Percentiles rank a stretch among this genome's conserved stretches.
These are phyloP conservation scores for Hapsidospora chrysogenum DNA, from an alignment of 495 filamentous ascomycete species.

Conservation along the genomic window DNA sequence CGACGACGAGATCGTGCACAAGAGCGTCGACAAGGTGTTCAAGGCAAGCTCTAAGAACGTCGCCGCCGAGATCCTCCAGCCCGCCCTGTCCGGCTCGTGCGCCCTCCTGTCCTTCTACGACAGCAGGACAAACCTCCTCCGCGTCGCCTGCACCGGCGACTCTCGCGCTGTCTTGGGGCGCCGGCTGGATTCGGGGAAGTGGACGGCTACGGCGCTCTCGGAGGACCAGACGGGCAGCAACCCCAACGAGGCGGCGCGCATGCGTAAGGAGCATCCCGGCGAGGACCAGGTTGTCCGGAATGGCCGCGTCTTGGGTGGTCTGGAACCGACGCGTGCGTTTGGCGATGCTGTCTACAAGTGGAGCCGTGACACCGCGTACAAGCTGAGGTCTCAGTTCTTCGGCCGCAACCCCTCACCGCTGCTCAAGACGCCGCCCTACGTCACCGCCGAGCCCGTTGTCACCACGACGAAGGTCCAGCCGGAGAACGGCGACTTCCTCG, in stretches of 20 bases:
- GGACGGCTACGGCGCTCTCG: slow-evolving; percentile 77
- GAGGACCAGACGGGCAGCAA: slow-evolving; percentile 87
- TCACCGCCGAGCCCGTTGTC: slow-evolving; percentile 89
- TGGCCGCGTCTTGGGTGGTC: slow-evolving; percentile 75
- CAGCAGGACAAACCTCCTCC: slow-evolving; percentile 59
- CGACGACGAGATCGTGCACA: slow-evolving; percentile 85
- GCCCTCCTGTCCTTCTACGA: slow-evolving; percentile 96
- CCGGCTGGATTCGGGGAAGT: slow-evolving; percentile 62
- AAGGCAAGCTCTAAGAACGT: slow-evolving; percentile 72
- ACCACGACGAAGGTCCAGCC: slow-evolving; percentile 93
- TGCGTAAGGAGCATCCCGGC: slow-evolving; percentile 72
- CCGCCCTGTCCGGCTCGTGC: slow-evolving; percentile 88
- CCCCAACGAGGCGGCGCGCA: slow-evolving; percentile 59
- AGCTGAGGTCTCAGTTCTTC: slow-evolving; percentile 71
- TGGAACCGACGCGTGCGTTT: slow-evolving; percentile 88
- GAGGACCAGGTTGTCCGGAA: slow-evolving; percentile 73
- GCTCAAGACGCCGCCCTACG: slow-evolving; percentile 86
- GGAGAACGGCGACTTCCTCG: slow-evolving; percentile 80
- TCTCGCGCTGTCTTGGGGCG: slow-evolving; percentile 85
- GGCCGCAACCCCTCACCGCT: slow-evolving; percentile 53
- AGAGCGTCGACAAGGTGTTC: slow-evolving; percentile 72
- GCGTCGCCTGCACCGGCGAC: slow-evolving; percentile 89
- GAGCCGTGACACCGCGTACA: slow-evolving; percentile 64
- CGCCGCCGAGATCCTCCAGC: slow-evolving; percentile 81
- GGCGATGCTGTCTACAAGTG: slow-evolving; percentile 97